Percentiles rank a stretch among this genome's conserved stretches.
phyloP scores from a whole-genome alignment of 1,139 yeast genomes.

The Pichia sp. region DNA sequence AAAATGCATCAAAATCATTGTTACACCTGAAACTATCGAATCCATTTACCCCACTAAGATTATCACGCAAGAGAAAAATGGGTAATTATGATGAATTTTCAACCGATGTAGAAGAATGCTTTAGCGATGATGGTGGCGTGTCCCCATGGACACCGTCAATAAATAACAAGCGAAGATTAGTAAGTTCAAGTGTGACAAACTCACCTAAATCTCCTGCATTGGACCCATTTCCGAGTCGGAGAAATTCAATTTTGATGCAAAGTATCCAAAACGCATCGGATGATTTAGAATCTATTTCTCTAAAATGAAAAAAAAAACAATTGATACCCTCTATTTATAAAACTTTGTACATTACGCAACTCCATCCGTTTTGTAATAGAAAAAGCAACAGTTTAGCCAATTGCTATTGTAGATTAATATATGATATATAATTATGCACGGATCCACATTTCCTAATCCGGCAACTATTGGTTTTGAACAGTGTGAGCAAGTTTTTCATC shows the following conservation, averaged over 20 bases:
- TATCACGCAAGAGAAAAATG: conserved; percentile 9
- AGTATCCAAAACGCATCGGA: conserved; percentile 19
- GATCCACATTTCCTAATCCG: not conserved
- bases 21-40: not conserved
- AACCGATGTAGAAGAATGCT: conserved; percentile 14
- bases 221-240: conserved; percentile 15
- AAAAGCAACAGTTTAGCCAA: no score
- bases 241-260: conserved; percentile 18
- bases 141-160: conserved; percentile 8
- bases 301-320: conserved; percentile 3
- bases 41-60: conserved; percentile 3
- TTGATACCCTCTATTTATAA: not conserved
- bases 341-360: not conserved
- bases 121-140: conserved; percentile 11
- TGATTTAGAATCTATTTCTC: conserved; percentile 21
- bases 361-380: no score
- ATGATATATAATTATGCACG: not conserved
- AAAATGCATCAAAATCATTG: not conserved
- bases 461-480: not conserved
- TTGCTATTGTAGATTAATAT: no score
- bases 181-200: conserved; percentile 16
- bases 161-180: conserved; percentile 20
- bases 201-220: conserved; percentile 20
- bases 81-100: conserved; percentile 6
- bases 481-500: not conserved